Evolutionary conservation across 1,284 basidiomycete species (phyloP).

Genomic region (Ganoderma multipileum): DNA sequence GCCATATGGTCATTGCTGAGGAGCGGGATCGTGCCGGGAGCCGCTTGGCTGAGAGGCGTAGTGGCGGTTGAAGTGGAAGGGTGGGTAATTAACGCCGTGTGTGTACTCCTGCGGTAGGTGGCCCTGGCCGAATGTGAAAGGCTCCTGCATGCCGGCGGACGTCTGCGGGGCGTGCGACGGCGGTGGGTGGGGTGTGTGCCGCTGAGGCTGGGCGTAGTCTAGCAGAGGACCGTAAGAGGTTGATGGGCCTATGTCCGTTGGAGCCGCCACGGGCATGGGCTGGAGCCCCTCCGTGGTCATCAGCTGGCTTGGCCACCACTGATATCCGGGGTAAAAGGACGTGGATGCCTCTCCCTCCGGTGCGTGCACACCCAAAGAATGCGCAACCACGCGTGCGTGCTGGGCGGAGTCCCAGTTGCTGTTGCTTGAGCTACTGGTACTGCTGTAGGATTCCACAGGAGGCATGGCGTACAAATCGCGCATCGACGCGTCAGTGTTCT

Average conservation of each 20-base stretch:
- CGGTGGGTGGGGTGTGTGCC: background rate
- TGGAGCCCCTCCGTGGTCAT: conserved; percentile 25
- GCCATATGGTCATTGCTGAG: background rate
- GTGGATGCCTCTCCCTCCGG: conserved; percentile 67
- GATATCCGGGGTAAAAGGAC: conserved; percentile 73
- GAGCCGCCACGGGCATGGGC: conserved; percentile 25
- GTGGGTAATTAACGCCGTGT: conserved; percentile 29
- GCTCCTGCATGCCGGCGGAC: conserved; percentile 16
- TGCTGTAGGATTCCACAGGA: conserved; percentile 13
- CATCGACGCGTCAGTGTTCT: conserved; percentile 52
- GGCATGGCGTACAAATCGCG: conserved; percentile 49
- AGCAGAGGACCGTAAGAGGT: conserved; percentile 28
- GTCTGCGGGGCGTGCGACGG: conserved; percentile 2
- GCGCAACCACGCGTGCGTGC: conserved; percentile 69
- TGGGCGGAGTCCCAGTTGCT: conserved; percentile 58
- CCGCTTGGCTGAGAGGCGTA: background rate
- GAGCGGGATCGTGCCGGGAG: conserved; percentile 9
- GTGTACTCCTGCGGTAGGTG: conserved; percentile 33
- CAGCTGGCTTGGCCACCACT: conserved; percentile 65
- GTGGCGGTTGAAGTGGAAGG: conserved; percentile 18
- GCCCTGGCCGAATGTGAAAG: conserved; percentile 40
- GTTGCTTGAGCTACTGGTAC: conserved; percentile 26
- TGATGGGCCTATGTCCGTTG: conserved; percentile 30
- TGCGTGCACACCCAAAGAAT: conserved; percentile 70
- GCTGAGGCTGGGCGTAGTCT: conserved; percentile 12